A percentile compares a stretch with the other conserved stretches of the same genome.
Evolutionary conservation across 2,329 filamentous ascomycete species (phyloP).

Genomic region (Geosmithia flava): DNA sequence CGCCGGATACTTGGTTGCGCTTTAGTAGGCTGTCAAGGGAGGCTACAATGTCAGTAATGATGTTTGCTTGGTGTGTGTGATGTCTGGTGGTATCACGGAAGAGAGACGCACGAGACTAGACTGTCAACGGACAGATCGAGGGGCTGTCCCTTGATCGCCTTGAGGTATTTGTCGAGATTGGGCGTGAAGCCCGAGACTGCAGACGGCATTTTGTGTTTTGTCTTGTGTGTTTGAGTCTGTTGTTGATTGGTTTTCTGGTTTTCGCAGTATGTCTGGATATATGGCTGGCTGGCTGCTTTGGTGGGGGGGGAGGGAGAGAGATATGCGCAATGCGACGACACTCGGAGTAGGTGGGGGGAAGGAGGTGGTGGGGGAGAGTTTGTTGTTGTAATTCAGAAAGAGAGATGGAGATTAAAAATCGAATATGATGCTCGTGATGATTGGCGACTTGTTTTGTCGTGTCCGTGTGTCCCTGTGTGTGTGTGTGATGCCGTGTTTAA

Average conservation of each 20-base stretch:
- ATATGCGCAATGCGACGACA: not conserved
- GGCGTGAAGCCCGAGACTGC: slow-evolving; percentile 40
- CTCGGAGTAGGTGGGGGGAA: too few relatives aligned
- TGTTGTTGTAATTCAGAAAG: not conserved
- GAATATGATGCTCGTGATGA: too few relatives aligned
- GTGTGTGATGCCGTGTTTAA: too few relatives aligned
- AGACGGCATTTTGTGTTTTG: slow-evolving; percentile 18
- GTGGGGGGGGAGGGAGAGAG: not conserved
- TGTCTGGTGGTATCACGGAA: too few relatives aligned
- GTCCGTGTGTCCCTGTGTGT: too few relatives aligned
- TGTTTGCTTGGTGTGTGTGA: too few relatives aligned
- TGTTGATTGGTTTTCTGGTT: too few relatives aligned
- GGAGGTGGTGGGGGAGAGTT: not conserved
- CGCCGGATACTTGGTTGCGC: slow-evolving; percentile 76
- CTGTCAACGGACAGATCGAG: slow-evolving; percentile 76
- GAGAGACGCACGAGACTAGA: slow-evolving; percentile 62
- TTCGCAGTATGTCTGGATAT: too few relatives aligned
- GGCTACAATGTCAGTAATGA: slow-evolving; percentile 3
- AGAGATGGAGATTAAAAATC: not conserved
- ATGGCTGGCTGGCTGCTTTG: not conserved
- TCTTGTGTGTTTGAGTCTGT: too few relatives aligned
- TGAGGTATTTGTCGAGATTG: slow-evolving; percentile 65
- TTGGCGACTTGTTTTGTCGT: too few relatives aligned
- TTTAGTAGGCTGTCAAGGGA: slow-evolving; percentile 63
- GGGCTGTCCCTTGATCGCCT: slow-evolving; percentile 60